phyloP scores from a whole-genome alignment of 257 asterid species.

The Anisodus tanguticus region DNA sequence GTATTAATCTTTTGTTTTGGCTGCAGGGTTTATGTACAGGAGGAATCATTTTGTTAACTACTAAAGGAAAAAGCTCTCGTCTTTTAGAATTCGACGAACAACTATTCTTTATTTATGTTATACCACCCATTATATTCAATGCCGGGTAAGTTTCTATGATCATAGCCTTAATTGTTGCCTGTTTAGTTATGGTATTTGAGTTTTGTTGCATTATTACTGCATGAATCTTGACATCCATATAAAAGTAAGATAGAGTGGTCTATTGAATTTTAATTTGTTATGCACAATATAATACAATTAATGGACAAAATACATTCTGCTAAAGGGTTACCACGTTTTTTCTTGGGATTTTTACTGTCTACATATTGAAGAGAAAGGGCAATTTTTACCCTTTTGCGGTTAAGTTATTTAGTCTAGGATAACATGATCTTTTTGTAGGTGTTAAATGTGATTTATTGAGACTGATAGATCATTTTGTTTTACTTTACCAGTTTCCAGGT shows the following conservation, averaged over 20 bases:
- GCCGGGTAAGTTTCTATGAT: constrained; percentile 59
- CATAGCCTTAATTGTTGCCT: too few species aligned
- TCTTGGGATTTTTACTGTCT: background rate
- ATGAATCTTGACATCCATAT: too few species aligned
- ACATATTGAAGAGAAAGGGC: too few species aligned
- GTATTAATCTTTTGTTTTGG: constrained; percentile 2
- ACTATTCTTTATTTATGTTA: constrained; percentile 73
- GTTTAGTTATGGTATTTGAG: too few species aligned
- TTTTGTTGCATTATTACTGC: too few species aligned
- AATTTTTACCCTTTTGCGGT: background rate
- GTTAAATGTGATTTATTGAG: background rate
- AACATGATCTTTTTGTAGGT: background rate
- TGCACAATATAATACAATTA: too few species aligned
- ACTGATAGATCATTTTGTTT: background rate
- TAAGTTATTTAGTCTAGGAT: background rate
- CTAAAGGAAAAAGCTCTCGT: constrained; percentile 58
- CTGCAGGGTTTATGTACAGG: constrained; percentile 70
- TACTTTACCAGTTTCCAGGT: constrained; percentile 68
- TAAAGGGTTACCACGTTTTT: background rate
- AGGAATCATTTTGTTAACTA: constrained; percentile 42
- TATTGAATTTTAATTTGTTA: too few species aligned
- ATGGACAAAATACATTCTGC: too few species aligned
- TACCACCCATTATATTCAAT: constrained; percentile 85
- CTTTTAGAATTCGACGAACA: constrained; percentile 63
- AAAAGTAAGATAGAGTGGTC: too few species aligned